These are phyloP conservation scores for Murraya koenigii DNA, from an alignment of 345 rosid genomes.

Conservation along the genomic window DNA sequence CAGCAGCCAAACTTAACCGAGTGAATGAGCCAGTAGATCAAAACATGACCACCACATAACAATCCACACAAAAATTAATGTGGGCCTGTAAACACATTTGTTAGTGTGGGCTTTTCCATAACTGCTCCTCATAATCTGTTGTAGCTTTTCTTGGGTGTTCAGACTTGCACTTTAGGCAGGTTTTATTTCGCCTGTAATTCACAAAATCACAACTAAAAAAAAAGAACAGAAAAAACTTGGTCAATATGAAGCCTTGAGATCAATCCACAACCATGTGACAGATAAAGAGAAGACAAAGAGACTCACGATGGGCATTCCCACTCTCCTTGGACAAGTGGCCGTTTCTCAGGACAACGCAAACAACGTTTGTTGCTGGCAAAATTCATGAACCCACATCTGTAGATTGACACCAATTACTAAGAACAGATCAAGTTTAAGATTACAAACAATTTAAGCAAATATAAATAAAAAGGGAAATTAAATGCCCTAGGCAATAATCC, in stretches of 20 bases:
- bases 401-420: constrained; percentile 14
- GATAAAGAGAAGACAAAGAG: constrained; percentile 9
- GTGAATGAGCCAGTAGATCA: not conserved
- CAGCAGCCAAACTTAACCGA: not conserved
- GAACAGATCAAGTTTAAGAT: not conserved
- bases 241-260: not conserved
- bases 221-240: constrained; percentile 16
- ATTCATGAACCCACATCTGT: constrained; percentile 93
- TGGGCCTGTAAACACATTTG: not conserved
- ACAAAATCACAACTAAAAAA: constrained; percentile 68
- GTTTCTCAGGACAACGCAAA: constrained; percentile 49
- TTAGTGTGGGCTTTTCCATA: constrained; percentile 32
- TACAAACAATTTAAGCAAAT: constrained; percentile 1
- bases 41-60: not conserved
- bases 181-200: constrained; percentile 60
- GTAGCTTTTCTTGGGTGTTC: constrained; percentile 33
- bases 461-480: not conserved
- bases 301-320: constrained; percentile 95
- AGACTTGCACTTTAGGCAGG: constrained; percentile 58
- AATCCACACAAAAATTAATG: not conserved
- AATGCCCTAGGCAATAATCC: not conserved
- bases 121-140: constrained; percentile 28
- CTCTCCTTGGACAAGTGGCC: constrained; percentile 80
- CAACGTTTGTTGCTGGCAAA: constrained; percentile 77
- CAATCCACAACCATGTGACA: not conserved